These are phyloP conservation scores for Ascochyta pisi DNA, from an alignment of 2,329 filamentous ascomycete species.

Conservation along the genomic window DNA sequence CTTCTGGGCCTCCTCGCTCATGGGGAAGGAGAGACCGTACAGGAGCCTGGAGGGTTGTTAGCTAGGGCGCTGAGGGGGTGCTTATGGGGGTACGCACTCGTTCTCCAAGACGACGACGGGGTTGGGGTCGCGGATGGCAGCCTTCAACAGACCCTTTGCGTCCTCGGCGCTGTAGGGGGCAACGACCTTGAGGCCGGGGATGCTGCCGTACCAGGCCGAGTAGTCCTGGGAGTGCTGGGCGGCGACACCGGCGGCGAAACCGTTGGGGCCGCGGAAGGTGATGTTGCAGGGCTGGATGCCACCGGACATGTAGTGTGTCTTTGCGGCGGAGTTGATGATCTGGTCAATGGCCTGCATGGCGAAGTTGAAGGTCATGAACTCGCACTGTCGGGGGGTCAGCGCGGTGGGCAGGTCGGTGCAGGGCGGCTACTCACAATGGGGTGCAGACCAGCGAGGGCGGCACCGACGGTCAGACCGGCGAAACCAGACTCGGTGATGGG, in stretches of 20 bases:
- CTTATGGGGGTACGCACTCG: conserved; percentile 47
- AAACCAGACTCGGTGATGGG: conserved; percentile 99
- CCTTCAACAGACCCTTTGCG: conserved; percentile 97
- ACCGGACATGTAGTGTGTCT: conserved; percentile 99
- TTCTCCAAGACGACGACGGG: conserved; percentile 76
- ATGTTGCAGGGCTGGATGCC: conserved; percentile 99
- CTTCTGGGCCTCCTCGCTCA: conserved; percentile 95
- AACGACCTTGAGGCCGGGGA: conserved; percentile 96
- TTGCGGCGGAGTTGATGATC: conserved; percentile 97
- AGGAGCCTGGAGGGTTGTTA: conserved; percentile 63
- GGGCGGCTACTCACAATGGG: conserved; percentile 73
- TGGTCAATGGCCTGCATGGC: conserved; percentile 99
- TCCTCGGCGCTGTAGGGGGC: conserved; percentile 96
- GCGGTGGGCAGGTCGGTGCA: not conserved
- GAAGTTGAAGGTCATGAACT: conserved; percentile 99
- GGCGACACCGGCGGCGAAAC: conserved; percentile 92
- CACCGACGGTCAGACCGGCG: conserved; percentile 89
- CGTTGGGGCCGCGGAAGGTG: conserved; percentile 98
- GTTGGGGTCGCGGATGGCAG: conserved; percentile 97
- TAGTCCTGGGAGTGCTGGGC: conserved; percentile 99
- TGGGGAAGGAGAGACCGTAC: conserved; percentile 94
- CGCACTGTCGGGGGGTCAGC: conserved; percentile 67
- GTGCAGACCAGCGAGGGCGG: conserved; percentile 91
- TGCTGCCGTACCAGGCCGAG: conserved; percentile 97
- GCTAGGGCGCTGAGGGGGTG: not conserved